Conservation (phyloP, 179 eudicot genomes). For the Silene noctiflora region DNA sequence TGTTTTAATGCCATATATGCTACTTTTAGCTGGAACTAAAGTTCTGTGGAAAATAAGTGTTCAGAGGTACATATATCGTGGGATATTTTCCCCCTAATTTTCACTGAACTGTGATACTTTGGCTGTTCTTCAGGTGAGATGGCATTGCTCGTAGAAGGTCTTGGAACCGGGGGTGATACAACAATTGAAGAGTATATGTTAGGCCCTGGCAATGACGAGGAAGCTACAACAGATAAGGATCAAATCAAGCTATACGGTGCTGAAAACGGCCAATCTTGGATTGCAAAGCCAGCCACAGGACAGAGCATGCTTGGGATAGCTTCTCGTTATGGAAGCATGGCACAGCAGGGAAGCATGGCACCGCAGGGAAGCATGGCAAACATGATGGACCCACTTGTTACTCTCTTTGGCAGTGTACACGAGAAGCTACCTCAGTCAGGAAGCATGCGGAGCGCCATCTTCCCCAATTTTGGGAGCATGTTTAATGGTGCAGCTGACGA, state of each 20-base stretch:
- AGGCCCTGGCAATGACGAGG: conserved; percentile 37
- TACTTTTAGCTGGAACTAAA: no score
- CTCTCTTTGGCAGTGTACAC: conserved; percentile 48
- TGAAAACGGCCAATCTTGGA: conserved; percentile 47
- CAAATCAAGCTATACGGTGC: conserved; percentile 43
- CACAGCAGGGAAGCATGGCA: conserved; percentile 38
- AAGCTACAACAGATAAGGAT: conserved; percentile 33
- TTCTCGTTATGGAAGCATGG: conserved; percentile 46
- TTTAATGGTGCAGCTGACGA: conserved; percentile 31
- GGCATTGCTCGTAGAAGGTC: conserved; percentile 46
- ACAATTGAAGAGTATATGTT: conserved; percentile 48
- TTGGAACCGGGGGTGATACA: conserved; percentile 39
- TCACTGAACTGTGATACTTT: not conserved
- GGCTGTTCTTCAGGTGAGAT: conserved; percentile 33
- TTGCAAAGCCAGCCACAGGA: conserved; percentile 45
- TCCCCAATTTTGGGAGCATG: conserved; percentile 53
- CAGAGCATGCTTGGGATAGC: conserved; percentile 43
- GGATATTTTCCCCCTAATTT: not conserved
- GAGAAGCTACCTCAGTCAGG: conserved; percentile 41
- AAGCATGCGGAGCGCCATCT: conserved; percentile 44
- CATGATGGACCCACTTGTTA: conserved; percentile 47
- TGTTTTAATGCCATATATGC: no score
- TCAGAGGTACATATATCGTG: not conserved
- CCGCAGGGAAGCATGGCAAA: conserved; percentile 39
- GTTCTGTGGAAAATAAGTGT: not conserved